These are phyloP conservation scores for Podospora conica DNA, from an alignment of 495 filamentous ascomycete species.

Conservation along the genomic window DNA sequence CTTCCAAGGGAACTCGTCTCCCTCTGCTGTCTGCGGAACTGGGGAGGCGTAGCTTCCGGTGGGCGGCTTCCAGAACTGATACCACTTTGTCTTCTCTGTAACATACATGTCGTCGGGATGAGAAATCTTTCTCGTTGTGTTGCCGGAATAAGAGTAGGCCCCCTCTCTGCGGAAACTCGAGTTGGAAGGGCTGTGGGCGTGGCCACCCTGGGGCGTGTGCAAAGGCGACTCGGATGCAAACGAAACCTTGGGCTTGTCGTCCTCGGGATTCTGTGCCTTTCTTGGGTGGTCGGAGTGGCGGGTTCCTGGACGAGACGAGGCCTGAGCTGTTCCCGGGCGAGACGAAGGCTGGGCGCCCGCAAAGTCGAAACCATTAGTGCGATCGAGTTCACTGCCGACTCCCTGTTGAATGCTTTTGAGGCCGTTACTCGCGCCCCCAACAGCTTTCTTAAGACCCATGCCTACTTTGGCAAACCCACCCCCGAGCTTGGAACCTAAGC, in stretches of 20 bases:
- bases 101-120: constrained; percentile 40
- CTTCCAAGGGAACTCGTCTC: constrained; percentile 33
- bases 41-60: constrained; percentile 48
- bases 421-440: constrained; percentile 36
- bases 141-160: constrained; percentile 27
- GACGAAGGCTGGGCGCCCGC: constrained; percentile 22
- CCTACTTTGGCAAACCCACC: constrained; percentile 33
- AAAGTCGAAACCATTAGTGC: constrained; percentile 49
- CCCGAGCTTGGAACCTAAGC: constrained; percentile 19
- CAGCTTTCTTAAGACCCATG: constrained; percentile 35
- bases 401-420: constrained; percentile 55
- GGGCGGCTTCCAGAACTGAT: constrained; percentile 51
- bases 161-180: constrained; percentile 25
- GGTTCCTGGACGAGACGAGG: constrained; percentile 18
- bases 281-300: constrained; percentile 26
- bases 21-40: constrained; percentile 43
- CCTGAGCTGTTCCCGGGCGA: constrained; percentile 16
- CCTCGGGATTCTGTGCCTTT: constrained; percentile 10
- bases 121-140: constrained; percentile 39
- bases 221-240: constrained; percentile 28
- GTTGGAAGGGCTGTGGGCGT: constrained; percentile 34
- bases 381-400: constrained; percentile 52
- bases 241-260: constrained; percentile 26
- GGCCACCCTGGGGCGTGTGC: constrained; percentile 17
- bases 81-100: constrained; percentile 41